Evolutionary conservation across 371 early-diverging fungal species (phyloP).

Genomic region (Sporodiniella umbellata): DNA sequence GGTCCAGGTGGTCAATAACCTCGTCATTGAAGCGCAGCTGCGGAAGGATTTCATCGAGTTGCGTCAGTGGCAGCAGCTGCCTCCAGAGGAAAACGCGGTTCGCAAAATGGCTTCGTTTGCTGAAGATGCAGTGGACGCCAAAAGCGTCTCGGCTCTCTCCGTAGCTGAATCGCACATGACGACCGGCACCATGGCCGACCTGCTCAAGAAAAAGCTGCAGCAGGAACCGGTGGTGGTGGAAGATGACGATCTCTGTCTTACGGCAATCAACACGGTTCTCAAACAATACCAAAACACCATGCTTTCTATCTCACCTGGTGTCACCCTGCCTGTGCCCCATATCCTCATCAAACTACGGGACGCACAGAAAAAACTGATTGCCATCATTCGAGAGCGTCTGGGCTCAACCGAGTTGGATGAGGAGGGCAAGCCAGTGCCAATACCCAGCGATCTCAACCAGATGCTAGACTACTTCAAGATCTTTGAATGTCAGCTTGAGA

Average conservation of each 20-base stretch:
- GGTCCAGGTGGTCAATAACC: constrained; percentile 78
- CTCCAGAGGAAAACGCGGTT: neutral
- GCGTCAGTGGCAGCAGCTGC: constrained; percentile 5
- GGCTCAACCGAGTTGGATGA: constrained; percentile 10
- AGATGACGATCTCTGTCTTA: constrained; percentile 34
- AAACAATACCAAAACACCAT: constrained; percentile 59
- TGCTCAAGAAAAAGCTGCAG: constrained; percentile 14
- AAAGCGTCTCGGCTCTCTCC: constrained; percentile 20
- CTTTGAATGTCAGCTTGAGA: constrained; percentile 28
- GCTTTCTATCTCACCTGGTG: constrained; percentile 80
- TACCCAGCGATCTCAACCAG: constrained; percentile 16
- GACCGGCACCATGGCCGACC: constrained; percentile 10
- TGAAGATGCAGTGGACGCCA: constrained; percentile 18
- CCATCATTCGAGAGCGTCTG: constrained; percentile 19
- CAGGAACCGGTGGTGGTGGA: constrained; percentile 15
- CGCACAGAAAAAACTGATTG: constrained; percentile 23
- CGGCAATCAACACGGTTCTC: constrained; percentile 27
- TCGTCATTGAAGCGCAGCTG: constrained; percentile 70
- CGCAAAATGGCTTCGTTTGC: constrained; percentile 3
- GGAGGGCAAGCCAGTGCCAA: constrained; percentile 6
- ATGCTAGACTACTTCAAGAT: constrained; percentile 25
- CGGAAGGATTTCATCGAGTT: constrained; percentile 18
- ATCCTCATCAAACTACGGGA: constrained; percentile 66
- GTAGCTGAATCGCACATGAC: constrained; percentile 24
- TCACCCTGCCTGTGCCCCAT: constrained; percentile 80